Evolutionary conservation across 148 eudicot genomes (phyloP), one percentile per base, ranked within the genome.

Genomic region (Dianthus caryophyllus): DNA sequence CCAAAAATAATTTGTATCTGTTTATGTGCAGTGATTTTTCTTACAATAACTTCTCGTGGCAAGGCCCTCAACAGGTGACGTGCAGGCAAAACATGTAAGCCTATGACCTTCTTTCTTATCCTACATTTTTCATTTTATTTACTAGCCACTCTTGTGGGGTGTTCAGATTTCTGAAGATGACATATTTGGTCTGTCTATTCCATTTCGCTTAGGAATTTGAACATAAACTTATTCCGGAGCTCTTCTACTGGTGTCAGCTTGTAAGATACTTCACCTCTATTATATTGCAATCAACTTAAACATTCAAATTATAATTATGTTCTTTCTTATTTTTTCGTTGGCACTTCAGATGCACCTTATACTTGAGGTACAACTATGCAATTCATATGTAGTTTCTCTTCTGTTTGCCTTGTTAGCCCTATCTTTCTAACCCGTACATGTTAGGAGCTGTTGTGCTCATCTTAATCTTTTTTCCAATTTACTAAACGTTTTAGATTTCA

Each of bases 1-100:
- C 15, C 44, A 10, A 36, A 29, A 26, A 55, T 46, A 18, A 17
- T 54, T n/a, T 46, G 55, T 27, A 46, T 54, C 41, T 51, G 47
- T 54, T 57, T 24, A 47, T 75, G 69, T 36, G 64, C 88, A 88
- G 95, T 75, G 95, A 88, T 79, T 85, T 88, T 53, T 88, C 95
- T 59, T 85, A 85, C 84, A 88, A 88, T 53, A 85, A 88, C 66
- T 84, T 88, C 17, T 78, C 84, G 14, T 88, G 84, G 90, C 83
- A 78, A 81, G 85, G 75, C 59, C 81, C 88, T 50, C 72, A 70
- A 17, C 82, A 82, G 67, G 77, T 85, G 41, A 69, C 88, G 39
- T 88, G 95, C 74, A 80, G 61, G 64, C 48, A 71, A 61, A 82
- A 82, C 67, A 52, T 73, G 95, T 88, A 7, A 60, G 77, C 48